A percentile compares a stretch with the other conserved stretches of the same genome.
phyloP scores from a whole-genome alignment of 2,329 filamentous ascomycete genomes.

The Pyrenophora teres region DNA sequence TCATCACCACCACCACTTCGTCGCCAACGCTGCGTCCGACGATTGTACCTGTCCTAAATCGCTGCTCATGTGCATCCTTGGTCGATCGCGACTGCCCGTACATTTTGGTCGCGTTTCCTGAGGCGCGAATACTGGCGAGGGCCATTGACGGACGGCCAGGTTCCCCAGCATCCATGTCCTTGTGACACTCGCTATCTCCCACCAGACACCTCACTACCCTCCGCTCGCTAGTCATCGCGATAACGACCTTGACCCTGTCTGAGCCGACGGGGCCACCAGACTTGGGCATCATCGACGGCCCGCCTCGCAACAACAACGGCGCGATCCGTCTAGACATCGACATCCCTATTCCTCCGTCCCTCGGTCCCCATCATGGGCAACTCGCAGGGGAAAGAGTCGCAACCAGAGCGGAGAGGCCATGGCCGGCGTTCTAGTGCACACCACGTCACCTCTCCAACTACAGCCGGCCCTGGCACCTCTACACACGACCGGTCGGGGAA shows the following conservation, averaged over 20 bases:
- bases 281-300: slow-evolving; percentile 24
- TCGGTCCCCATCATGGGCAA: slow-evolving; percentile 50
- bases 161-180: slow-evolving; percentile 42
- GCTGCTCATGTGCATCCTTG: slow-evolving; percentile 19
- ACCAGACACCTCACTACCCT: slow-evolving; percentile 21
- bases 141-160: slow-evolving; percentile 14
- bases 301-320: slow-evolving; percentile 24
- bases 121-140: slow-evolving; percentile 13
- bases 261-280: slow-evolving; percentile 16
- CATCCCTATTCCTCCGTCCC: slow-evolving; percentile 7
- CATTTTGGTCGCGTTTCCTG: slow-evolving; percentile 18
- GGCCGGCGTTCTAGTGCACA: slow-evolving; percentile 42
- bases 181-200: slow-evolving; percentile 45
- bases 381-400: slow-evolving; percentile 55
- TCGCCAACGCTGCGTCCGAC: slow-evolving; percentile 4
- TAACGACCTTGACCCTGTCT: slow-evolving; percentile 21
- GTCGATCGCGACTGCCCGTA: slow-evolving; percentile 19
- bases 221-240: slow-evolving; percentile 15
- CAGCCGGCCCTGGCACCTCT: slow-evolving; percentile 29
- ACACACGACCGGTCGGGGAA: slow-evolving; percentile 38
- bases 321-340: slow-evolving; percentile 20
- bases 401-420: slow-evolving; percentile 42
- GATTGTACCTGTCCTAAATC: slow-evolving; percentile 8
- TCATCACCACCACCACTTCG: slow-evolving; percentile 11
- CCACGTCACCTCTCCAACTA: slow-evolving; percentile 37